These are phyloP conservation scores for Helotiales sp. DNA, from an alignment of 2,329 filamentous ascomycete species.

Conservation along the genomic window DNA sequence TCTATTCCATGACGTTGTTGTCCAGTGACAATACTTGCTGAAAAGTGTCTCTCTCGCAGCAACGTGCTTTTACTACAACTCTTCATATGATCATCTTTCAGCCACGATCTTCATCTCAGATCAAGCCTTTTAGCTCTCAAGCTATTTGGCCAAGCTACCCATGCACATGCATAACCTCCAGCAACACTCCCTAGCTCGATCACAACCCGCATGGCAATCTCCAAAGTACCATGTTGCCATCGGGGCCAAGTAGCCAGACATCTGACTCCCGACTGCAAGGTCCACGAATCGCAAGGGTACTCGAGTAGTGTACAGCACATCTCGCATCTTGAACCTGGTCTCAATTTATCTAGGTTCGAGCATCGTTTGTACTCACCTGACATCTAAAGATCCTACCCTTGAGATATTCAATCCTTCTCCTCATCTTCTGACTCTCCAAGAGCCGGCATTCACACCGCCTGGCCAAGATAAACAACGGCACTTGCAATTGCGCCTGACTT, in stretches of 20 bases:
- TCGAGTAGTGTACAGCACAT: neutral
- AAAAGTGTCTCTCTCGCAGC: too few species aligned
- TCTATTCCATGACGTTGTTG: too few species aligned
- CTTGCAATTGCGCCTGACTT: too few species aligned
- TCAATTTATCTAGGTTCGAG: neutral
- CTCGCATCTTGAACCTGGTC: neutral
- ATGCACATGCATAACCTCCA: neutral
- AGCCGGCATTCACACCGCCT: neutral
- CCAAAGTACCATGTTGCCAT: neutral
- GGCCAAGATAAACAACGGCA: neutral
- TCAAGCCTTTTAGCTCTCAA: slow-evolving; percentile 14
- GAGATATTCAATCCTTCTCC: neutral
- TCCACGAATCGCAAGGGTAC: neutral
- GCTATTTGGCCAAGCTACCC: too few species aligned
- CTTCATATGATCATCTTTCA: neutral
- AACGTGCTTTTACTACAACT: too few species aligned
- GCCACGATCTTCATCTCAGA: slow-evolving; percentile 4
- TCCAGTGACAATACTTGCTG: too few species aligned
- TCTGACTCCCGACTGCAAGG: neutral
- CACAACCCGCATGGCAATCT: slow-evolving; percentile 5
- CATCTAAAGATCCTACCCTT: too few species aligned
- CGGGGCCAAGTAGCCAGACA: neutral
- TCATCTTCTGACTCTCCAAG: neutral
- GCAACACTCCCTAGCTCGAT: neutral
- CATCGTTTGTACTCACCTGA: neutral